Evolutionary conservation across 2,329 filamentous ascomycete species (phyloP).

Genomic region (Tolypocladium endophyticum): DNA sequence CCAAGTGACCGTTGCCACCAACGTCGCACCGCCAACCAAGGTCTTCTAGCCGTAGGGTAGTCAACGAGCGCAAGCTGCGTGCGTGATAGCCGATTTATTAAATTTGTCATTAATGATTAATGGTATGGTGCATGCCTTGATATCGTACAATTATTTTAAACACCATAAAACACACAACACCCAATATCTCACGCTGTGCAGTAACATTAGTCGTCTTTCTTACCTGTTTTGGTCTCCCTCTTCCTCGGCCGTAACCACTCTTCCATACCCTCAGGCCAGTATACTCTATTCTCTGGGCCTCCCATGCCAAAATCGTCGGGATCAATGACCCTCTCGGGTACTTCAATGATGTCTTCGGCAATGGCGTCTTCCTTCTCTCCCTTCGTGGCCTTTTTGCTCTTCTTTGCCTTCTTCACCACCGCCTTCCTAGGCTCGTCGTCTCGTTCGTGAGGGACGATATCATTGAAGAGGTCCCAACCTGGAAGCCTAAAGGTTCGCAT

Average conservation of each 20-base stretch:
- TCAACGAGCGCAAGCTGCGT: no score
- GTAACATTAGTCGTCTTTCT: slow-evolving; percentile 19
- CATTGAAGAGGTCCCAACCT: slow-evolving; percentile 64
- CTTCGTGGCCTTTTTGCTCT: slow-evolving; percentile 22
- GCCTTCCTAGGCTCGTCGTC: slow-evolving; percentile 57
- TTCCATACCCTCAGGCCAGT: slow-evolving; percentile 85
- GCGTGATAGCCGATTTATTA: no score
- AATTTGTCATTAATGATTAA: background rate
- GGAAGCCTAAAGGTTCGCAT: slow-evolving; percentile 83
- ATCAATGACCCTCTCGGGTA: slow-evolving; percentile 35
- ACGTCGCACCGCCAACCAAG: no score
- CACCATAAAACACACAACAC: slow-evolving; percentile 12
- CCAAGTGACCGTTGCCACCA: no score
- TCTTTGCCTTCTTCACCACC: slow-evolving; percentile 23
- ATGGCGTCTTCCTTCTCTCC: slow-evolving; percentile 13
- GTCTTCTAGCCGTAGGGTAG: no score
- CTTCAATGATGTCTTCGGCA: slow-evolving; percentile 24
- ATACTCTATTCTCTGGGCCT: slow-evolving; percentile 69
- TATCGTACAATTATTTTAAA: slow-evolving; percentile 10
- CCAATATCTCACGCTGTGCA: slow-evolving; percentile 13
- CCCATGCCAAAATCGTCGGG: slow-evolving; percentile 77
- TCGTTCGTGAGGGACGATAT: slow-evolving; percentile 67
- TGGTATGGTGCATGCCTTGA: background rate
- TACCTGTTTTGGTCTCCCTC: slow-evolving; percentile 46
- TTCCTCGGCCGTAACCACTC: slow-evolving; percentile 82